These are phyloP conservation scores for Begonia fuchsioides DNA, from an alignment of 306 rosid genomes.

Conservation along the genomic window DNA sequence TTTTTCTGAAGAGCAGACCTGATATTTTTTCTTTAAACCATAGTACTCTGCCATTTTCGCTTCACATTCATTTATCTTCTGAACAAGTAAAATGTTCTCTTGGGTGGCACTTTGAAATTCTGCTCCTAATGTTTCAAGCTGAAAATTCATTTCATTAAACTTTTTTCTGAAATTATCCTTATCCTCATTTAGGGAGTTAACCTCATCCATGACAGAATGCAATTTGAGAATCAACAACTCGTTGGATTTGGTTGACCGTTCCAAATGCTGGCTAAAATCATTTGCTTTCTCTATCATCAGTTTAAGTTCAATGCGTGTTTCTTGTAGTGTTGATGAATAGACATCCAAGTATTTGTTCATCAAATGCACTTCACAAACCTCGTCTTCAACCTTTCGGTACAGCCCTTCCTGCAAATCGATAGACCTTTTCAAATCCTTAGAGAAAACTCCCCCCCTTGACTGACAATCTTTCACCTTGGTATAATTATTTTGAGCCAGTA, in stretches of 20 bases:
- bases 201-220: constrained; percentile 54
- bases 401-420: constrained; percentile 65
- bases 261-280: constrained; percentile 60
- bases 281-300: constrained; percentile 34
- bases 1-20: too few species aligned
- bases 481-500: constrained; percentile 24
- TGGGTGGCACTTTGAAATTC: too few species aligned
- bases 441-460: constrained; percentile 38
- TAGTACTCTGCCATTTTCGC: too few species aligned
- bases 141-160: too few species aligned
- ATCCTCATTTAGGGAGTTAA: constrained; percentile 40
- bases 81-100: too few species aligned
- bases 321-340: constrained; percentile 63
- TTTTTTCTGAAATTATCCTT: constrained; percentile 22
- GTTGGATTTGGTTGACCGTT: constrained; percentile 56
- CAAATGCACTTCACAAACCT: constrained; percentile 55
- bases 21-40: too few species aligned
- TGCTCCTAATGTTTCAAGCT: too few species aligned
- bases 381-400: constrained; percentile 83
- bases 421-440: constrained; percentile 59
- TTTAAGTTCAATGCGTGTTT: constrained; percentile 42
- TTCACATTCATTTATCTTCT: too few species aligned
- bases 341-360: constrained; percentile 63
- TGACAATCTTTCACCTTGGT: constrained; percentile 32
- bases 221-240: constrained; percentile 49